These are phyloP conservation scores for Ophiorrhiza pumila DNA, from an alignment of 257 asterid genomes.

Conservation along the genomic window DNA sequence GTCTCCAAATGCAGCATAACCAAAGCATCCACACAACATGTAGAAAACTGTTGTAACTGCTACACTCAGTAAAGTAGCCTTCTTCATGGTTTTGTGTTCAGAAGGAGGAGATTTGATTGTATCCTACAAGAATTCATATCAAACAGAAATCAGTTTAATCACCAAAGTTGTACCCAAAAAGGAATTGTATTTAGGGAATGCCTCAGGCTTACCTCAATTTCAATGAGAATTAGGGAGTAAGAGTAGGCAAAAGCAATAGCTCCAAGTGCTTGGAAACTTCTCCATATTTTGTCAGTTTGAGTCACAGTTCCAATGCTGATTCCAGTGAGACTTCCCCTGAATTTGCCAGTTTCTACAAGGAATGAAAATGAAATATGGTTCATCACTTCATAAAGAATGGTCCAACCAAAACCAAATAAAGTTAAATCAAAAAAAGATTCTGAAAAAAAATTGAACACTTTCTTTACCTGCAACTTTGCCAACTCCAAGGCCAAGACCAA, in stretches of 20 bases:
- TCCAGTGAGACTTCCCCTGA: constrained; percentile 73
- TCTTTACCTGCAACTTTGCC: constrained; percentile 46
- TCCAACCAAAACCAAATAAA: background rate
- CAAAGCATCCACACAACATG: constrained; percentile 85
- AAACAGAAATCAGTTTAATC: background rate
- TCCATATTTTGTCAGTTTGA: constrained; percentile 65
- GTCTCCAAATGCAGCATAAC: constrained; percentile 94
- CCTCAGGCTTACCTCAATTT: constrained; percentile 50
- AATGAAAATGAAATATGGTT: background rate
- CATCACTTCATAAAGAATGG: background rate
- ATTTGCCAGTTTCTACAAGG: constrained; percentile 47
- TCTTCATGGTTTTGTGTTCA: constrained; percentile 76
- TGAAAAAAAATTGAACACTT: background rate
- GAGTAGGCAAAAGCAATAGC: constrained; percentile 88
- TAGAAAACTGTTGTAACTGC: constrained; percentile 78
- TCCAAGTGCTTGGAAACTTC: constrained; percentile 76
- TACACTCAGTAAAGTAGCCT: constrained; percentile 64
- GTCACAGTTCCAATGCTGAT: constrained; percentile 63
- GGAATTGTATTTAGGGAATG: background rate
- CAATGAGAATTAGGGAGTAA: constrained; percentile 71
- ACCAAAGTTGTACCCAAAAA: background rate
- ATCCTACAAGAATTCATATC: constrained; percentile 36
- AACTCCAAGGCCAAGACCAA: constrained; percentile 54
- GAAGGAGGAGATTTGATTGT: constrained; percentile 78
- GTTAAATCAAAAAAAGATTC: background rate